Conservation (phyloP, 164 flowering plant species). For the Aristolochia fimbriata region DNA sequence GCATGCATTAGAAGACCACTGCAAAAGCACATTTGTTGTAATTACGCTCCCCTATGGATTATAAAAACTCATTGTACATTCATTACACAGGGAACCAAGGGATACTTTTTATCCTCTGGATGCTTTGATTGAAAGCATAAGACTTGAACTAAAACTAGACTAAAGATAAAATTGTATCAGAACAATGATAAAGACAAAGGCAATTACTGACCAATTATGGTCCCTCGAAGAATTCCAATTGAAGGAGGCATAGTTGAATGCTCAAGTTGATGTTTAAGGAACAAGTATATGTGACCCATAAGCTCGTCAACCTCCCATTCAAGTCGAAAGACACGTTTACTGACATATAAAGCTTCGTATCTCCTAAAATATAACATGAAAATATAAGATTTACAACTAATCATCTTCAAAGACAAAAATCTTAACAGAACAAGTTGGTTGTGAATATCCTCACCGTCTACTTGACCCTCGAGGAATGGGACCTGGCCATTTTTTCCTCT, state of each 20-base stretch:
- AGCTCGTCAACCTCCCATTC: slow-evolving; percentile 64
- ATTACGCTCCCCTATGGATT: no score
- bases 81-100: no score
- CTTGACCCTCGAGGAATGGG: slow-evolving; percentile 72
- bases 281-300: slow-evolving; percentile 65
- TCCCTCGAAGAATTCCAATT: slow-evolving; percentile 71
- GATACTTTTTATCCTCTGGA: no score
- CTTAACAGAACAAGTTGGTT: no score
- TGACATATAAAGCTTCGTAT: slow-evolving; percentile 52
- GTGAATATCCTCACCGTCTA: slow-evolving; percentile 32
- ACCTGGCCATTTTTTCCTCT: slow-evolving; percentile 66
- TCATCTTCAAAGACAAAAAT: no score
- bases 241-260: slow-evolving; percentile 46
- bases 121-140: no score
- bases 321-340: slow-evolving; percentile 35
- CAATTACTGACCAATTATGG: slow-evolving; percentile 48
- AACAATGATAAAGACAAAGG: no score
- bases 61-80: no score
- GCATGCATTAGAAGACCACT: no score
- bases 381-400: background rate
- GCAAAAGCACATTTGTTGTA: no score
- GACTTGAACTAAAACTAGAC: no score
- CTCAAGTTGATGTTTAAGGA: slow-evolving; percentile 74
- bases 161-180: no score
- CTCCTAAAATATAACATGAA: slow-evolving; percentile 39